Base-by-base conservation (phyloP, 495 filamentous ascomycete genomes). In the Annulohypoxylon nitens region DNA sequence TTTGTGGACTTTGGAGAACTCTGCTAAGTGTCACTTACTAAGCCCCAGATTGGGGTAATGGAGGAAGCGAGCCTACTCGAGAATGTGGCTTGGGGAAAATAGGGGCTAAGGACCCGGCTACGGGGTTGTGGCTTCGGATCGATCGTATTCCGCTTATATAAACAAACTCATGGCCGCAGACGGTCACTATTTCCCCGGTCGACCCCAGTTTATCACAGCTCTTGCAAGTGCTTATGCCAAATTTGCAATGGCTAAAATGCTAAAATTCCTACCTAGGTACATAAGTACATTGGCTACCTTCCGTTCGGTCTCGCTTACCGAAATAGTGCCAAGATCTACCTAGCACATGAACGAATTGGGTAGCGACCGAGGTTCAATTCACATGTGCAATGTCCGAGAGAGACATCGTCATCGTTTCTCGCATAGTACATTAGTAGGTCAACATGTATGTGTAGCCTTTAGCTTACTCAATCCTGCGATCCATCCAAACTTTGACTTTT, bases 351-450 rank as follows among this genome's bases (percentile, higher is more conserved):
- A 67, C 69, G 30, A 48, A 75, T 71, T 67, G 10, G 69, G 71
- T 9, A 78, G 50, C 36, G 69, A n/a, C 77, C 77, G 72, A 75
- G 77, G 77, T 77, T 74, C 57, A 65, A 74, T 77, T 78, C 25
- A 74, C 77, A 78, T 75, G 77, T 75, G 72, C 61, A 51, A 70
- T 26, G 61, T 26, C 55, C 60, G 62, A 65, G 47, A 47, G 16
- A 55, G 33, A 57, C 60, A 67, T 74, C 76, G 74, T 78, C 76
- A 76, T 78, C 39, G 61, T 30, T 69, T 18, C 54, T 57, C 61
- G 55, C 55, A 37, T 43, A 59, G 33, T 53, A 60, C 36, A 36
- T 25, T 60, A 23, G 20, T 23, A 23, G 20, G 20, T 23, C 20
- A 23, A 23, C 20, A 39, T 58, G 50, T 54, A 33, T 10, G 23